Evolutionary conservation across 495 filamentous ascomycete genomes (phyloP).

Genomic region (Penicillium goetzii): DNA sequence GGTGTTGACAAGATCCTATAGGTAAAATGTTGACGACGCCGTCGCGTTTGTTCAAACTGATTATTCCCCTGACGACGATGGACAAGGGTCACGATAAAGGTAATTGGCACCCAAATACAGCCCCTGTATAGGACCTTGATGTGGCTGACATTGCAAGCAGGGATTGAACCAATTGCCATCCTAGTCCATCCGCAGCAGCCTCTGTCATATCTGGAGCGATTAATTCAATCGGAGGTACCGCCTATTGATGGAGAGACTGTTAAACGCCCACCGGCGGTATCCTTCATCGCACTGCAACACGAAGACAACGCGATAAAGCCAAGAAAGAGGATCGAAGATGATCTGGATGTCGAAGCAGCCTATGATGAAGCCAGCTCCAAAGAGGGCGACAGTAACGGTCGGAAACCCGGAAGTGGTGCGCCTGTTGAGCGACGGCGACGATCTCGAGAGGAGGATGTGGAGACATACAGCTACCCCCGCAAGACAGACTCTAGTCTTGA

Average conservation of each 20-base stretch:
- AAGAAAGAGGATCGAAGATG: constrained; percentile 54
- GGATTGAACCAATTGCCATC: constrained; percentile 81
- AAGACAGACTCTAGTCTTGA: constrained; percentile 29
- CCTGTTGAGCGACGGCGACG: constrained; percentile 18
- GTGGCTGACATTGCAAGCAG: constrained; percentile 53
- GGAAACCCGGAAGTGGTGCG: constrained; percentile 10
- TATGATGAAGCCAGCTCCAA: neutral
- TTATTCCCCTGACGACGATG: constrained; percentile 73
- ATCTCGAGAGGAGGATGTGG: constrained; percentile 36
- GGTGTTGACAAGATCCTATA: constrained; percentile 30
- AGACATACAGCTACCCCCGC: constrained; percentile 44
- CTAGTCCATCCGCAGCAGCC: constrained; percentile 92
- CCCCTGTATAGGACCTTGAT: constrained; percentile 7
- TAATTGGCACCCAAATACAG: constrained; percentile 43
- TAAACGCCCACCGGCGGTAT: constrained; percentile 70
- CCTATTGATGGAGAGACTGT: constrained; percentile 61
- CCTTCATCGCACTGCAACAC: constrained; percentile 79
- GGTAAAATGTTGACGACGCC: constrained; percentile 91
- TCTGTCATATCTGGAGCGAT: constrained; percentile 85
- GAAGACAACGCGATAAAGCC: constrained; percentile 60
- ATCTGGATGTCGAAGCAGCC: constrained; percentile 41
- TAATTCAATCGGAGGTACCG: constrained; percentile 89
- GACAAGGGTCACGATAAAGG: constrained; percentile 55
- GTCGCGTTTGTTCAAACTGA: constrained; percentile 84
- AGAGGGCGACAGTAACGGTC: constrained; percentile 11